Percentiles rank a stretch among this genome's conserved stretches.
These are phyloP conservation scores for Tephrocybe sp. DNA, from an alignment of 768 basidiomycete genomes.

Conservation along the genomic window DNA sequence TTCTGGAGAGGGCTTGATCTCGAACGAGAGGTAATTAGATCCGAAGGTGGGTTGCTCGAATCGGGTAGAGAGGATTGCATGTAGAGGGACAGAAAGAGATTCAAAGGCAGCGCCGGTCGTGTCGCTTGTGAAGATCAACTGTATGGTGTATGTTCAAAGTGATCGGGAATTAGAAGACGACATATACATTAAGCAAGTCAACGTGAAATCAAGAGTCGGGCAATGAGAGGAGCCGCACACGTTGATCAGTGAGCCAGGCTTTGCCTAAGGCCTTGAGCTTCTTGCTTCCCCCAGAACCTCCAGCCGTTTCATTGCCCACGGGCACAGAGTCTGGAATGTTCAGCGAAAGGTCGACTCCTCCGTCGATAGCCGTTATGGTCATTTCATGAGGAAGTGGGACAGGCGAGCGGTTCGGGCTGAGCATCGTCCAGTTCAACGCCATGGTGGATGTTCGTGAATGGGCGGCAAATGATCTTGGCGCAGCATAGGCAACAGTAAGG, in stretches of 20 bases:
- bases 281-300: constrained; percentile 52
- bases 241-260: constrained; percentile 67
- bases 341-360: constrained; percentile 57
- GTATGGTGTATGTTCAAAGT: background rate
- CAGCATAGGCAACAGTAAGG: too few relatives aligned
- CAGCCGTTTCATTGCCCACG: constrained; percentile 34
- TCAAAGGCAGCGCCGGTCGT: constrained; percentile 33
- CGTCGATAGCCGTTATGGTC: constrained; percentile 52
- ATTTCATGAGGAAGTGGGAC: constrained; percentile 64
- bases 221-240: constrained; percentile 42
- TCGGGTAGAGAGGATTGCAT: constrained; percentile 60
- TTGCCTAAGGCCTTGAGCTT: constrained; percentile 59
- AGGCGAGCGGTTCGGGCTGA: constrained; percentile 53
- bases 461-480: background rate
- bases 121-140: constrained; percentile 64
- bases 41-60: constrained; percentile 78
- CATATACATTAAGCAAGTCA: constrained; percentile 8
- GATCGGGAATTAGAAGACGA: background rate
- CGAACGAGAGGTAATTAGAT: constrained; percentile 63
- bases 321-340: constrained; percentile 55
- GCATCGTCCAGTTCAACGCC: constrained; percentile 80
- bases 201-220: background rate
- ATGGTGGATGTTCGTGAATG: constrained; percentile 34
- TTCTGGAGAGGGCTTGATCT: constrained; percentile 61
- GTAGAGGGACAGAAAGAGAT: constrained; percentile 58